phyloP scores from a whole-genome alignment of 495 filamentous ascomycete genomes.

The Pyrenula massariospora region DNA sequence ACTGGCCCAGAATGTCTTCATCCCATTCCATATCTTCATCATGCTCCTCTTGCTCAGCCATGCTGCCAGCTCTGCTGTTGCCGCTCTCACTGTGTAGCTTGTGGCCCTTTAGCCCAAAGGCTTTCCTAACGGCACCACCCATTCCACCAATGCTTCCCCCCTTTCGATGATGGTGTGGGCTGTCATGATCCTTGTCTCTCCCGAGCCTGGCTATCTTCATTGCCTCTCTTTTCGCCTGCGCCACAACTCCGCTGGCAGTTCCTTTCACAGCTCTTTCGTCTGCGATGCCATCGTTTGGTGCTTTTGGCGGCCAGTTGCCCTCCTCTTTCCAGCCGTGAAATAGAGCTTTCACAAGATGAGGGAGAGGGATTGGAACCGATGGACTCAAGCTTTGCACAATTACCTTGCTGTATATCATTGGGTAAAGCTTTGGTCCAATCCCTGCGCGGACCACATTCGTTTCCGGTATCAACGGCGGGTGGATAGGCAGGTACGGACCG shows the following conservation, averaged over 20 bases:
- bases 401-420: slow-evolving; percentile 79
- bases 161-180: neutral
- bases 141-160: neutral
- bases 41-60: neutral
- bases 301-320: slow-evolving; percentile 83
- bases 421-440: slow-evolving; percentile 61
- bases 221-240: neutral
- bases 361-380: slow-evolving; percentile 74
- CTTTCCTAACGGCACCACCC: neutral
- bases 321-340: slow-evolving; percentile 90
- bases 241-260: neutral
- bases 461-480: slow-evolving; percentile 54
- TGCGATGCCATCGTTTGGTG: neutral
- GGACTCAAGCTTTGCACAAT: slow-evolving; percentile 67
- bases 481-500: slow-evolving; percentile 44
- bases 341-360: slow-evolving; percentile 66
- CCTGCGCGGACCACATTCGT: slow-evolving; percentile 60
- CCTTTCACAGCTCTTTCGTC: neutral
- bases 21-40: neutral
- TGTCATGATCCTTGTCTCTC: neutral
- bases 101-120: neutral
- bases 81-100: neutral
- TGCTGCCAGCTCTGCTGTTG: neutral
- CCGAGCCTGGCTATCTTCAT: neutral
- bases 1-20: neutral